Evolutionary conservation across 192 early-diverging fungal species (phyloP).

Genomic region (Funneliformis mosseae): DNA sequence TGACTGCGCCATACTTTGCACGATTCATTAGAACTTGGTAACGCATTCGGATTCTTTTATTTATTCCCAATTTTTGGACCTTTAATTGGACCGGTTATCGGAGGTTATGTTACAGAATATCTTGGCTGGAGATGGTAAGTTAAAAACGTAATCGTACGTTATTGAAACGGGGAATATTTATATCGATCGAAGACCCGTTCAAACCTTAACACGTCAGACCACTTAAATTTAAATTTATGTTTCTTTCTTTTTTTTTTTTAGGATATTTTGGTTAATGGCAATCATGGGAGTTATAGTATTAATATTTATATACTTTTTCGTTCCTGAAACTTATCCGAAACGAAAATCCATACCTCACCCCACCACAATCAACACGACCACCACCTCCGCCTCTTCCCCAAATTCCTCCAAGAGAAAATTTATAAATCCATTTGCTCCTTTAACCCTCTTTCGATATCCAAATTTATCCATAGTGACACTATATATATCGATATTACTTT

Average conservation of each 20-base stretch:
- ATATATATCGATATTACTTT: background rate
- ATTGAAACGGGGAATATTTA: too few relatives aligned
- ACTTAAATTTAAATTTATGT: too few relatives aligned
- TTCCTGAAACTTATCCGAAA: conserved; percentile 24
- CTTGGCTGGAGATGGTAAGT: conserved; percentile 28
- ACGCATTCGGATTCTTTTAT: conserved; percentile 44
- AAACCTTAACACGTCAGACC: too few relatives aligned
- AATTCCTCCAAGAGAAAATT: background rate
- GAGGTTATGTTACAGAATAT: conserved; percentile 26
- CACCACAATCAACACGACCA: background rate
- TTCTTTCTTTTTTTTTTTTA: background rate
- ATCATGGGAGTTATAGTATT: conserved; percentile 30
- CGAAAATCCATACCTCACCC: too few relatives aligned
- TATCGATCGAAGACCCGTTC: too few relatives aligned
- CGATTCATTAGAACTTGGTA: conserved; percentile 40
- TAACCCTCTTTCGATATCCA: conserved; percentile 8
- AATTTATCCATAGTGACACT: background rate
- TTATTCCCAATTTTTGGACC: conserved; percentile 39
- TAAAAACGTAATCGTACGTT: background rate
- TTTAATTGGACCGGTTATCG: conserved; percentile 47
- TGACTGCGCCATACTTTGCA: background rate
- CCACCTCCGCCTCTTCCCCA: background rate
- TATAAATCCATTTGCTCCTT: conserved; percentile 12
- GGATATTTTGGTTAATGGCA: conserved; percentile 46
- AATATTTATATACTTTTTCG: conserved; percentile 13